phyloP scores from a whole-genome alignment of 371 early-diverging fungal genomes.

The Dichotomocladium elegans region DNA sequence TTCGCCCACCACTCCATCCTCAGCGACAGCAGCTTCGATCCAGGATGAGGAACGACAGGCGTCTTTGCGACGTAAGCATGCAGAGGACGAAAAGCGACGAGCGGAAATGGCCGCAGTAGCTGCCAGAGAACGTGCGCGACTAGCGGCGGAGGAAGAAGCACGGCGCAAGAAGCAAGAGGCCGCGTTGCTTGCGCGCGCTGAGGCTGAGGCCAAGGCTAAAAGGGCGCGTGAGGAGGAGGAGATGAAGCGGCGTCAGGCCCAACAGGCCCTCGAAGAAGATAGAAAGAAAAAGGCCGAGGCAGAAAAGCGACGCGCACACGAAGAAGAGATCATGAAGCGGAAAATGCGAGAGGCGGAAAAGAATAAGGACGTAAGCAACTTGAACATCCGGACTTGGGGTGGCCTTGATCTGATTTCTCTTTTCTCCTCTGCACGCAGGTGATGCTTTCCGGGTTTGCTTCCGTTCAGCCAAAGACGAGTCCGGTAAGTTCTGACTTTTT shows the following conservation, averaged over 20 bases:
- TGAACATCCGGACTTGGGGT: background rate
- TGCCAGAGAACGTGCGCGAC: background rate
- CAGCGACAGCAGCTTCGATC: too few species aligned
- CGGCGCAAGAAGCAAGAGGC: background rate
- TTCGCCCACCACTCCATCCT: too few species aligned
- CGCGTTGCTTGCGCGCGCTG: too few species aligned
- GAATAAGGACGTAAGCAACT: constrained; percentile 15
- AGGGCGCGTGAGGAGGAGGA: background rate
- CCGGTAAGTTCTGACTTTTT: constrained; percentile 3
- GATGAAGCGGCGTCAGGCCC: constrained; percentile 1
- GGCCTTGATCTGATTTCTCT: background rate
- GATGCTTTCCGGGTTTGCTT: constrained; percentile 9
- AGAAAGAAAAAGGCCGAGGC: constrained; percentile 6
- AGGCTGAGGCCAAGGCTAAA: background rate
- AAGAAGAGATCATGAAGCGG: constrained; percentile 8
- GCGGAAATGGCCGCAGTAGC: background rate
- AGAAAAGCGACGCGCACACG: constrained; percentile 3
- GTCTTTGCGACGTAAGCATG: too few species aligned
- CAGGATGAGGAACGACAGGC: constrained; percentile 5
- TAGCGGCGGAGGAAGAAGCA: constrained; percentile 1
- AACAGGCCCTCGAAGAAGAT: constrained; percentile 1
- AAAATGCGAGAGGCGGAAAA: constrained; percentile 33
- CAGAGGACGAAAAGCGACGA: background rate
- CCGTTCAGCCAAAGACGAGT: constrained; percentile 9
- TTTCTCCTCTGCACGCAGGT: background rate